A percentile compares a stretch with the other conserved stretches of the same genome.
Evolutionary conservation across 2,329 filamentous ascomycete genomes (phyloP).

Genomic region (Cordyceps cicadae): DNA sequence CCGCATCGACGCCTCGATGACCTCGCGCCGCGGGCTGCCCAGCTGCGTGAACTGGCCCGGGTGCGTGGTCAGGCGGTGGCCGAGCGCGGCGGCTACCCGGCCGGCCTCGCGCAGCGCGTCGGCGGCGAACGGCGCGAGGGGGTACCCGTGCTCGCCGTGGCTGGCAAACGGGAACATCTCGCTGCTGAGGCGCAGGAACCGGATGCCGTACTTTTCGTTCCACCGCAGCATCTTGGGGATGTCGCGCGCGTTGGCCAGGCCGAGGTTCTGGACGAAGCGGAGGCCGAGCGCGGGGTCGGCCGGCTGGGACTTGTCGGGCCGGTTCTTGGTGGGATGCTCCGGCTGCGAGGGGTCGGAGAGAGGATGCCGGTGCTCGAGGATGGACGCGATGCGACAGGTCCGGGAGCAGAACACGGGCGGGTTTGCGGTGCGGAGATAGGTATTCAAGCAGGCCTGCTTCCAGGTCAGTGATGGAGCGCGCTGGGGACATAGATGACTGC

Average conservation of each 20-base stretch:
- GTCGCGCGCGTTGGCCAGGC: constrained; percentile 74
- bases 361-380: constrained; percentile 80
- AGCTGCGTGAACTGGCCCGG: constrained; percentile 91
- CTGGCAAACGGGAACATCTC: constrained; percentile 98
- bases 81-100: constrained; percentile 64
- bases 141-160: constrained; percentile 80
- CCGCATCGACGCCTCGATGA: constrained; percentile 67
- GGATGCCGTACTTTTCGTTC: constrained; percentile 89
- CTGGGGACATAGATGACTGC: neutral
- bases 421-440: constrained; percentile 73
- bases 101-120: constrained; percentile 70
- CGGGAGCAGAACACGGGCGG: constrained; percentile 84
- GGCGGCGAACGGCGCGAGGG: constrained; percentile 68
- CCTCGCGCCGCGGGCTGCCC: constrained; percentile 69
- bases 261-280: constrained; percentile 66
- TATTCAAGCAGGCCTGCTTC: constrained; percentile 73
- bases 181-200: constrained; percentile 83
- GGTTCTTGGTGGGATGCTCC: constrained; percentile 76
- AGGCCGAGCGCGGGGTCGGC: constrained; percentile 59
- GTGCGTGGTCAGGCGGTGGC: constrained; percentile 82
- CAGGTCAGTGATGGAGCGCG: constrained; percentile 6
- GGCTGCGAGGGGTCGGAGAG: constrained; percentile 66
- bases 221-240: constrained; percentile 79
- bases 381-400: constrained; percentile 84
- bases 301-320: constrained; percentile 65